Conservation (phyloP, 495 filamentous ascomycete species). For the Clohesyomyces aquaticus region DNA sequence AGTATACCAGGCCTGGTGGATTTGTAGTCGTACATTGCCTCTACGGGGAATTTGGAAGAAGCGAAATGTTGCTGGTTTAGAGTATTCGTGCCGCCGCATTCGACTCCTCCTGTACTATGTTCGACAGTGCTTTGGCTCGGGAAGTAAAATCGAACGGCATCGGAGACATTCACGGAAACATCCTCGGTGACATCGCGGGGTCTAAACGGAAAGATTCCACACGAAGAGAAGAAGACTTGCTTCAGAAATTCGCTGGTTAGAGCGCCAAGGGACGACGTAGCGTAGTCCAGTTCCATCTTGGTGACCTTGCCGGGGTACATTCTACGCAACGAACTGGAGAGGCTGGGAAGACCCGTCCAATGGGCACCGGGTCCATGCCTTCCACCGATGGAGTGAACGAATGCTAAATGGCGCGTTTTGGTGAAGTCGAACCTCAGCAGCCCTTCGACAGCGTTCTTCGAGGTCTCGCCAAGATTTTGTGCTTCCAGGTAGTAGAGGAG, state of each 20-base stretch:
- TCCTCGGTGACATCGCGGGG: constrained; percentile 29
- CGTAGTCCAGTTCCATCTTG: constrained; percentile 49
- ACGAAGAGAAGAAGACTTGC: constrained; percentile 73
- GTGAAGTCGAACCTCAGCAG: constrained; percentile 74
- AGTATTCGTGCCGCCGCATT: constrained; percentile 76
- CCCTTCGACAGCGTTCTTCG: constrained; percentile 58
- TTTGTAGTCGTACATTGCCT: constrained; percentile 72
- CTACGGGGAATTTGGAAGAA: constrained; percentile 65
- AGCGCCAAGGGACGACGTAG: constrained; percentile 77
- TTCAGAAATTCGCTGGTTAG: constrained; percentile 69
- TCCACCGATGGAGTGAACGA: constrained; percentile 76
- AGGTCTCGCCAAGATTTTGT: constrained; percentile 60
- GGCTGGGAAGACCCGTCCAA: constrained; percentile 70
- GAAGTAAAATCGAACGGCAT: constrained; percentile 81
- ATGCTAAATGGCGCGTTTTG: constrained; percentile 67
- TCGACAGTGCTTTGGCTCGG: constrained; percentile 75
- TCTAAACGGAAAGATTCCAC: constrained; percentile 53
- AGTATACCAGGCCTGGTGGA: constrained; percentile 69
- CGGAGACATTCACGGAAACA: constrained; percentile 53
- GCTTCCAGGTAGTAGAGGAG: constrained; percentile 71
- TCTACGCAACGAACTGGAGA: constrained; percentile 62
- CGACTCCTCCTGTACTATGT: constrained; percentile 60
- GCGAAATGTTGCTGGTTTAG: constrained; percentile 71
- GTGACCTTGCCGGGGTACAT: constrained; percentile 55
- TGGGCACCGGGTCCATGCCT: constrained; percentile 57